Percentiles rank a stretch among this genome's conserved stretches.
These are phyloP conservation scores for Neoarthrinium moseri DNA, from an alignment of 2,329 filamentous ascomycete species.

Conservation along the genomic window DNA sequence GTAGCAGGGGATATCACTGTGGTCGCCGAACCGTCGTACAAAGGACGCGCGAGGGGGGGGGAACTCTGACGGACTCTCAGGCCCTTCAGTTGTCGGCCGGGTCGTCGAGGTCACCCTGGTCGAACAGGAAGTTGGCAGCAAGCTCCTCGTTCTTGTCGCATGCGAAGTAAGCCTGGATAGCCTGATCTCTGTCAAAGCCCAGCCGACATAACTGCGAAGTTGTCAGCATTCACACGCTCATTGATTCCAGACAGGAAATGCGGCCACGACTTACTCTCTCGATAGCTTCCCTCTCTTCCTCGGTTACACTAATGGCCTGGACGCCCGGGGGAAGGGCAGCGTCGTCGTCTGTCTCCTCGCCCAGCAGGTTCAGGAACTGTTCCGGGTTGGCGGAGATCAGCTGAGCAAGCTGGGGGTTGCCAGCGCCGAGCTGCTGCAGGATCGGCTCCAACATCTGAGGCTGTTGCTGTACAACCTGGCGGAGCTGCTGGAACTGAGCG, in stretches of 20 bases:
- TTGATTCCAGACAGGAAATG: slow-evolving; percentile 1
- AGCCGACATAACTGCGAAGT: slow-evolving; percentile 76
- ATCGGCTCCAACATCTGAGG: slow-evolving; percentile 99
- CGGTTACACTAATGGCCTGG: slow-evolving; percentile 86
- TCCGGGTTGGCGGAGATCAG: slow-evolving; percentile 91
- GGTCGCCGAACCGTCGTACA: too few species aligned
- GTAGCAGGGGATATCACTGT: too few species aligned
- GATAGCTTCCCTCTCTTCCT: slow-evolving; percentile 95
- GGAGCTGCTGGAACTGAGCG: slow-evolving; percentile 95
- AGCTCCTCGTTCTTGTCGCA: slow-evolving; percentile 99
- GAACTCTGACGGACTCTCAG: too few species aligned
- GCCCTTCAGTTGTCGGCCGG: slow-evolving; percentile 29
- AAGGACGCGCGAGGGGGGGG: too few species aligned
- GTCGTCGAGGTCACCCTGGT: slow-evolving; percentile 87
- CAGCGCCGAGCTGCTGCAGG: slow-evolving; percentile 89
- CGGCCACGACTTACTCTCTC: slow-evolving; percentile 68
- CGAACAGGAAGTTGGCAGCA: slow-evolving; percentile 96
- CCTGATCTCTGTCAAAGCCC: slow-evolving; percentile 88
- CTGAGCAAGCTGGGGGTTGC: slow-evolving; percentile 91
- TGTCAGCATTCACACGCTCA: slow-evolving; percentile 5
- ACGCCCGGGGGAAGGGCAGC: slow-evolving; percentile 83
- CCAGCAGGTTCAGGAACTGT: slow-evolving; percentile 85
- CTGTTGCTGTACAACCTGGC: slow-evolving; percentile 95
- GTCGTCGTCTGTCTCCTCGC: slow-evolving; percentile 84
- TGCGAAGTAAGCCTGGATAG: slow-evolving; percentile 97